Base-by-base conservation (phyloP, 2,329 filamentous ascomycete species). In the Xylariaceae sp. region DNA sequence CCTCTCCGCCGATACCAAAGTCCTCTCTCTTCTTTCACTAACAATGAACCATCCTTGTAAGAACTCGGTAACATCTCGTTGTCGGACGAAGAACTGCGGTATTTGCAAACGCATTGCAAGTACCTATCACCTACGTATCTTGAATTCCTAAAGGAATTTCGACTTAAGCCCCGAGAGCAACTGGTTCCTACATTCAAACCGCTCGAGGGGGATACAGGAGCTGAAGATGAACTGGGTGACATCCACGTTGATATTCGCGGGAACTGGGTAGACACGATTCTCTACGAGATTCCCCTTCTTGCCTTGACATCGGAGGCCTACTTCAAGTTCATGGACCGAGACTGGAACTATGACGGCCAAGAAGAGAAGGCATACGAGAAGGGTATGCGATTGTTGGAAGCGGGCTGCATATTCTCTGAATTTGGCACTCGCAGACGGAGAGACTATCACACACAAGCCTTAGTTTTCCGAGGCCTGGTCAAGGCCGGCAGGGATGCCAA, bases 281-380 rank as follows among this genome's bases (percentile, higher is more conserved):
- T 99, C 20, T 99, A 99, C 76, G 95, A 99, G 76, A 97, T 99
- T 55, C 95, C 95, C 0, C 82, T 99, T 20, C 82, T 99, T 19
- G 92, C 96, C 2, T 75, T 99, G 62, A 91, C 93, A 1, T 97
- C 92, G 46, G 93, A 99, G 74, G 91, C 95, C 48, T 99, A 97
- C 77, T 99, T 99, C 81, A 92, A 90, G 70, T 98, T 96, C 75
- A 91, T 92, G 79, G 92, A 99, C 70, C 90, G 77, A 50, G 93
- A 97, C 71, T 99, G 95, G 95, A 88, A 84, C 66, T 89, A 98
- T 67, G 84, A 89, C 5, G 89, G 88, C 2, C 95, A 99, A 73
- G 86, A 96, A 68, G 88, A 96, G 48, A 88, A 88, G 65, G 93
- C 95, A 1, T 91, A 87, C 60, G 79, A 84, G 7, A 99, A 99